Evolutionary conservation across 805 yeast genomes (phyloP).

Genomic region (Kodamaea nitidulidarum): DNA sequence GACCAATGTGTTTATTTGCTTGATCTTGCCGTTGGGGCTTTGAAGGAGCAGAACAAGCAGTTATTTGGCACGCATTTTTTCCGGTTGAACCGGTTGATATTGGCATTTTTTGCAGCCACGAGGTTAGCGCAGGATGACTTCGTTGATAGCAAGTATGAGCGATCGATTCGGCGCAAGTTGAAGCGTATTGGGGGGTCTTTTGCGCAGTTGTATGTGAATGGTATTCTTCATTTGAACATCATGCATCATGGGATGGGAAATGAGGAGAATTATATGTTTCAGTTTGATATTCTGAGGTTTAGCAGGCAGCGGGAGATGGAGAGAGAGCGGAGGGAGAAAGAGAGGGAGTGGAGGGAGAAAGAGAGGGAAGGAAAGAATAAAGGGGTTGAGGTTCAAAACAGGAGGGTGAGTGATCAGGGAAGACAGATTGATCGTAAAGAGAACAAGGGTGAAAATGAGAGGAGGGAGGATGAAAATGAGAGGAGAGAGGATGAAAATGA

Average conservation of each 20-base stretch:
- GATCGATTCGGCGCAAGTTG: constrained; percentile 45
- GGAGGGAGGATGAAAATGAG: too few species aligned
- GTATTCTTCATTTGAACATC: constrained; percentile 53
- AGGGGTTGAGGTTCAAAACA: too few species aligned
- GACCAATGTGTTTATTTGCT: constrained; percentile 46
- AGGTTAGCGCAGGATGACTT: constrained; percentile 53
- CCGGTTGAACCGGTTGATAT: constrained; percentile 48
- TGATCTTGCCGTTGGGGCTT: constrained; percentile 46
- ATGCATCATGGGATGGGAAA: constrained; percentile 28
- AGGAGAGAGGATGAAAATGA: too few species aligned
- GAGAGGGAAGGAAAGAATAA: too few species aligned
- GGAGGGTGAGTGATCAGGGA: too few species aligned
- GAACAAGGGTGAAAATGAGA: too few species aligned
- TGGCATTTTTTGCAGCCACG: constrained; percentile 51
- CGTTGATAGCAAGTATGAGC: constrained; percentile 42
- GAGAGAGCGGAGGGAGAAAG: not conserved
- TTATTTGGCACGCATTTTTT: constrained; percentile 53
- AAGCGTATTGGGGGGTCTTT: constrained; percentile 51
- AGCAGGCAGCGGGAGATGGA: constrained; percentile 3
- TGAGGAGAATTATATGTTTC: constrained; percentile 26
- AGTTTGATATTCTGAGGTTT: constrained; percentile 21
- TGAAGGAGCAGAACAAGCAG: constrained; percentile 47
- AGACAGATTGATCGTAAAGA: too few species aligned
- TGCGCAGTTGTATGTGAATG: constrained; percentile 62
- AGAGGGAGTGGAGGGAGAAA: too few species aligned